Conservation (phyloP, 2,329 filamentous ascomycete species). For the Hymenoscyphus fraxineus region DNA sequence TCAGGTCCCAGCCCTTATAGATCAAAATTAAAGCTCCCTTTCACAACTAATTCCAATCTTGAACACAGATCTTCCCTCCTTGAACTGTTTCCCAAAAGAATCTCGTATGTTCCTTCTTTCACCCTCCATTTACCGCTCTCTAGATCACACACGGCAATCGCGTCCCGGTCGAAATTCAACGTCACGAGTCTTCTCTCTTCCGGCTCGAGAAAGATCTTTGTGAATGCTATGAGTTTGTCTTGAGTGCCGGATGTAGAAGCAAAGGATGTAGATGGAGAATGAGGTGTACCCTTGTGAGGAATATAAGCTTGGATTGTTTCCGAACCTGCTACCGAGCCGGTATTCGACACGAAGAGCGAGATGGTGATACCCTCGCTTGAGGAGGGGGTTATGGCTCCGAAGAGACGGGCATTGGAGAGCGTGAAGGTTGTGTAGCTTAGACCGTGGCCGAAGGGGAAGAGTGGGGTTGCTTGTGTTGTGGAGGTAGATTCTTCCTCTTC, state of each 20-base stretch:
- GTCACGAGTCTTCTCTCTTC: constrained; percentile 2
- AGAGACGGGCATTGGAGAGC: background rate
- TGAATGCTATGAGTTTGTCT: background rate
- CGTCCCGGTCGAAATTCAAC: constrained; percentile 1
- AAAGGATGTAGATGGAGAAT: too few species aligned
- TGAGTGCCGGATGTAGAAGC: background rate
- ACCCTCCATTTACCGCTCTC: background rate
- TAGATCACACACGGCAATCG: constrained; percentile 3
- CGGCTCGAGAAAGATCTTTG: background rate
- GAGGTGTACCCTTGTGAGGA: too few species aligned
- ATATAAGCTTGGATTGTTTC: constrained; percentile 9
- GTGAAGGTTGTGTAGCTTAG: constrained; percentile 58
- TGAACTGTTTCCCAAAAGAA: constrained; percentile 3
- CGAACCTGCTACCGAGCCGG: background rate
- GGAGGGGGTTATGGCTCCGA: background rate
- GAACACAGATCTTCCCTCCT: background rate
- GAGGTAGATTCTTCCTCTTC: too few species aligned
- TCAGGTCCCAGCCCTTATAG: background rate
- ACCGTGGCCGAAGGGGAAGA: constrained; percentile 62
- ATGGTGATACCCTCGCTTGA: background rate
- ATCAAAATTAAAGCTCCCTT: background rate
- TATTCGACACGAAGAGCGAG: background rate
- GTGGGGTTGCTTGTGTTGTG: too few species aligned
- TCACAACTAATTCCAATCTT: background rate
- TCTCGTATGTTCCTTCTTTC: background rate